Base-by-base conservation (phyloP, 106 monocot species). In the Alisma plantagoaquatica region DNA sequence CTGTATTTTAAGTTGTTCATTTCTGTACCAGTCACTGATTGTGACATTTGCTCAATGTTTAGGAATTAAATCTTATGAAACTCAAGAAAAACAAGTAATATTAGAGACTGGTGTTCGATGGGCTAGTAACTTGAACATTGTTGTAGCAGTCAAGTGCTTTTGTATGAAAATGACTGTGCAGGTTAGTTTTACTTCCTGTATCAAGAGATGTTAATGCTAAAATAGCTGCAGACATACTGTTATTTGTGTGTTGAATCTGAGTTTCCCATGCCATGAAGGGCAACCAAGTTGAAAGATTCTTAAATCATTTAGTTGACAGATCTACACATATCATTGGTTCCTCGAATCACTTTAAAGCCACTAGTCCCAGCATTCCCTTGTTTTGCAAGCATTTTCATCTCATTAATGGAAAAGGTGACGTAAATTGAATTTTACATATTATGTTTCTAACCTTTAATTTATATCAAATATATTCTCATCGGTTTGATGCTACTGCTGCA, bases 51-150 rank as follows among this genome's bases (percentile, higher is more conserved):
- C n/a, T n/a, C n/a, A n/a, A n/a, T n/a, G n/a, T 38, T 38, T 48
- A 93, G 93, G 93, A n/a, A 59, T 93, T 38, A 93, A 87, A 69
- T 73, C 87, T 24, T 55, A 79, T 67, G 83, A 83, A 33, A 73
- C 77, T 60, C 76, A 76, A 17, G 93, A 83, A 43, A 93, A 77
- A 58, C 66, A 76, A 29, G 49, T 87, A 67, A 68, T 87, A 29
- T 49, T 93, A 43, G 80, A 93, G 56, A 71, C 83, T 30, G 79
- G 26, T 27, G 35, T 93, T 24, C 64, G 80, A 47, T 93, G 87
- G 87, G 93, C 83, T 41, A 65, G 93, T 42, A 87, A 75, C 62
- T 48, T 79, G 29, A 75, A 87, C 41, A 74, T 87, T 27, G 52
- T 27, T 32, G 44, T 93, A 3, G 56, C 23, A 22, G 17, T 80